Evolutionary conservation across 495 filamentous ascomycete genomes (phyloP), one percentile per base, ranked within the genome.

Genomic region (Trichoderma gamsii): DNA sequence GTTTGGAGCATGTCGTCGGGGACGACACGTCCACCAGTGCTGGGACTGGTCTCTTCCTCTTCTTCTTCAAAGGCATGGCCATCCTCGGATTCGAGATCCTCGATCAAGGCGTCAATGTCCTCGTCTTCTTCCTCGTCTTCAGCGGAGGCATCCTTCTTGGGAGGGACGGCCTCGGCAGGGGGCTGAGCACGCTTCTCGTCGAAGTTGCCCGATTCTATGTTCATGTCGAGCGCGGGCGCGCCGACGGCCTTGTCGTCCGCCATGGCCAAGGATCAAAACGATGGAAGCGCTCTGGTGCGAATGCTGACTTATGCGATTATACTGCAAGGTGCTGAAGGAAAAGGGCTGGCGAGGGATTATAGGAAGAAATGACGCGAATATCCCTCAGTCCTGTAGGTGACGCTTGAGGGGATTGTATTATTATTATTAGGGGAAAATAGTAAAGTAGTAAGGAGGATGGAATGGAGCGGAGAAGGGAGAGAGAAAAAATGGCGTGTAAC

Each of bases 51-150:
- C 25, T 81, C 81, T 25, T 85, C 84, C 35, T 89, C 86, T 11
- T 87, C 85, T 32, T 88, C 86, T 5, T 79, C 73, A 70, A 75
- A 15, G 43, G 56, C 77, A 46, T 88, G 84, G 43, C 87, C 90
- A 75, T 93, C 90, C 67, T 90, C 80, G 16, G 87, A 90, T 76
- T 93, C 88, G 66, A 97, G 87, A 70, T 93, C 91, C 69, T 90
- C 87, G 69, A 97, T 93, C 70, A 97, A 83, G 67, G 84, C 83
- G 73, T 94, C 89, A 68, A 97, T 90, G 72, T 92, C 87, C 78
- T 89, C 87, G 70, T 88, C 86, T 27, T 89, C 85, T 49, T 89
- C 87, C 52, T 90, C 87, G 16, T 89, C 84, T 13, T 81, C 82
- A 18, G 77, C 80, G 27, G 72, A 73, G 72, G 76, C 78, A 56